Conservation (phyloP, 148 eudicot genomes). For the Suaeda aralocaspica region DNA sequence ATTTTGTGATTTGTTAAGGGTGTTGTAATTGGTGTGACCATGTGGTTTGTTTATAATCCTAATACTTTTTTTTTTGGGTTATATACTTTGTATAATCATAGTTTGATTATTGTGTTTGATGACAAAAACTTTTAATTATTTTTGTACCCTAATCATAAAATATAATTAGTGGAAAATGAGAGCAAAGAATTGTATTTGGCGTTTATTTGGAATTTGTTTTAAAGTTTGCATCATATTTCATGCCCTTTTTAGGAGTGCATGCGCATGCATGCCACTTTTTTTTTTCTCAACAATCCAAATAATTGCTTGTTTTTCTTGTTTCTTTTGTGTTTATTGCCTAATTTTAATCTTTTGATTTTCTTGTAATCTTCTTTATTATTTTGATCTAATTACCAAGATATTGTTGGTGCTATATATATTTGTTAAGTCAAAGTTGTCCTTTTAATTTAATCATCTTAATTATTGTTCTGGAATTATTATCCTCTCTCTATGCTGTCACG, state of each 20-base stretch:
- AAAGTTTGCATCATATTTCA: slow-evolving; percentile 6
- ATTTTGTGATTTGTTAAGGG: slow-evolving; percentile 5
- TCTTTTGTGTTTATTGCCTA: slow-evolving; percentile 13
- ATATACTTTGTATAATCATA: neutral
- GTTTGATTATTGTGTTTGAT: slow-evolving; percentile 1
- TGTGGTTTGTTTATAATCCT: slow-evolving; percentile 17
- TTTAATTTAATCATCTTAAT: no score
- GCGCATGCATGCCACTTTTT: slow-evolving; percentile 28
- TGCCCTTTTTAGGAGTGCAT: slow-evolving; percentile 17
- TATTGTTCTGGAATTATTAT: no score
- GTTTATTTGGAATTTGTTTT: slow-evolving; percentile 4
- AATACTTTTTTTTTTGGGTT: neutral
- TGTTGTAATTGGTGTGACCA: slow-evolving; percentile 16
- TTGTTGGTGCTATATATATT: no score
- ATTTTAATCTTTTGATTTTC: neutral
- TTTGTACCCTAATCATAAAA: neutral
- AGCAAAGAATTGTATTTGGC: neutral
- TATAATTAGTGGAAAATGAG: neutral
- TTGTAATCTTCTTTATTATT: slow-evolving; percentile 4
- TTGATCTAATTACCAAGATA: neutral
- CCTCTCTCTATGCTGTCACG: no score
- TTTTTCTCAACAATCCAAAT: slow-evolving; percentile 13
- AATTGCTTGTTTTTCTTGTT: slow-evolving; percentile 10
- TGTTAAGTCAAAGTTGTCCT: no score
- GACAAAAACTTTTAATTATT: neutral